phyloP scores from a whole-genome alignment of 2,329 filamentous ascomycete species.

The Colletotrichum sp. region DNA sequence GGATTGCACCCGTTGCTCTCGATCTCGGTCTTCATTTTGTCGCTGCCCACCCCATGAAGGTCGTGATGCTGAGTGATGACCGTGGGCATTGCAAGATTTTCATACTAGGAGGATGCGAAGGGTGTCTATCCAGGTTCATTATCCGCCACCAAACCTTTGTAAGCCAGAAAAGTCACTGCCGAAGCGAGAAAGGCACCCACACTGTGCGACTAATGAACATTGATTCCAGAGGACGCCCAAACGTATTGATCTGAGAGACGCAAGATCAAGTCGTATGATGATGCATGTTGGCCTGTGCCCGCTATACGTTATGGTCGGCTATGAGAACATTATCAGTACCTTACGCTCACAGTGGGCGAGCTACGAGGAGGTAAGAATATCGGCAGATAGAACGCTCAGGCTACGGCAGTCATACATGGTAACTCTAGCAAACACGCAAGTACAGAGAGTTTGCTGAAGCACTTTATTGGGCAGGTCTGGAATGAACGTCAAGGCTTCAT shows the following conservation, averaged over 20 bases:
- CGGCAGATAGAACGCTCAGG: too few relatives aligned
- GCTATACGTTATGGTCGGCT: too few relatives aligned
- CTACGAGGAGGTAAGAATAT: too few relatives aligned
- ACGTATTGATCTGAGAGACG: too few relatives aligned
- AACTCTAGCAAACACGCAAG: neutral
- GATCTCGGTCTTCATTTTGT: neutral
- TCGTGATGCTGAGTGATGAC: neutral
- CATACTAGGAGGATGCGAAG: neutral
- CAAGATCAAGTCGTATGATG: too few relatives aligned
- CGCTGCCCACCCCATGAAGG: neutral
- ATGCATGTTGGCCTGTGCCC: too few relatives aligned
- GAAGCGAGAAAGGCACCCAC: too few relatives aligned
- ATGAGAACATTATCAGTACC: too few relatives aligned
- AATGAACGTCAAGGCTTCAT: neutral
- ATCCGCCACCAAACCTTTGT: neutral
- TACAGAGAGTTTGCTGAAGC: rapidly evolving
- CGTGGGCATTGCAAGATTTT: neutral
- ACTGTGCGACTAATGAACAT: too few relatives aligned
- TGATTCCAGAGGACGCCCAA: too few relatives aligned
- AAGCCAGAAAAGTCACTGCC: too few relatives aligned
- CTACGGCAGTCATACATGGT: rapidly evolving
- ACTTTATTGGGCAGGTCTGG: rapidly evolving
- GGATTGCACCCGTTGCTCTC: neutral
- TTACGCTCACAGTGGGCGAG: too few relatives aligned
- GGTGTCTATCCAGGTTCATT: neutral